Evolutionary conservation across 2,329 filamentous ascomycete species (phyloP).

Genomic region (Grosmannia huntii): DNA sequence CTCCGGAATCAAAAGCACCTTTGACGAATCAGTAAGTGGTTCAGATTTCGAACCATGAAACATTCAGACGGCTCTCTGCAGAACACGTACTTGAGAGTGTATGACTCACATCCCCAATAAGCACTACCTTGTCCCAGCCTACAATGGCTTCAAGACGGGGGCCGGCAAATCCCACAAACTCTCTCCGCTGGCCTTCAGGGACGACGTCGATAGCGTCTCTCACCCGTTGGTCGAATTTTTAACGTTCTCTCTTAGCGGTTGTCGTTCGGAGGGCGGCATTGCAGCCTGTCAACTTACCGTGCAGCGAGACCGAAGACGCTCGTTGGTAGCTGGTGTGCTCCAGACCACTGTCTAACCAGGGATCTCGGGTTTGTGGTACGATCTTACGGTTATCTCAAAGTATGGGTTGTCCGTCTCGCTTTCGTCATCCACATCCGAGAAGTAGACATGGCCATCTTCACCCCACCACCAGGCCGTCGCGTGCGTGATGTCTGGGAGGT

Average conservation of each 20-base stretch:
- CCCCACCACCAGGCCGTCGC: conserved; percentile 1
- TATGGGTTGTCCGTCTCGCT: neutral
- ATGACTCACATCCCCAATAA: conserved; percentile 1
- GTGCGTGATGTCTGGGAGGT: neutral
- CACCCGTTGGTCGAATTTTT: neutral
- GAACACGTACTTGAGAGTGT: neutral
- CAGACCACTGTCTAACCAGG: neutral
- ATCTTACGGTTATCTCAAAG: neutral
- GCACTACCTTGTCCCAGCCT: conserved; percentile 1
- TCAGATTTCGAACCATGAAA: no score
- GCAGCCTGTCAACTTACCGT: no score
- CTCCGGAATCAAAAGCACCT: conserved; percentile 1
- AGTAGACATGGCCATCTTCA: neutral
- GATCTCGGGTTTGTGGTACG: neutral
- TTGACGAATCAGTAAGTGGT: no score
- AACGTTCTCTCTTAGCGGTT: neutral
- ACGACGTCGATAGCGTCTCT: neutral
- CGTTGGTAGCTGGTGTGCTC: neutral
- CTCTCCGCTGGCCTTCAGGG: neutral
- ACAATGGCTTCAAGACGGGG: neutral
- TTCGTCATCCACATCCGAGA: neutral
- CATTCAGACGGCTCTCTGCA: no score
- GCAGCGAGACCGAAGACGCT: neutral
- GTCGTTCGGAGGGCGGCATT: no score
- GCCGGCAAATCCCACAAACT: neutral